A percentile compares a stretch with the other conserved stretches of the same genome.
phyloP scores from a whole-genome alignment of 768 basidiomycete species.

The Suillus ampliporus region DNA sequence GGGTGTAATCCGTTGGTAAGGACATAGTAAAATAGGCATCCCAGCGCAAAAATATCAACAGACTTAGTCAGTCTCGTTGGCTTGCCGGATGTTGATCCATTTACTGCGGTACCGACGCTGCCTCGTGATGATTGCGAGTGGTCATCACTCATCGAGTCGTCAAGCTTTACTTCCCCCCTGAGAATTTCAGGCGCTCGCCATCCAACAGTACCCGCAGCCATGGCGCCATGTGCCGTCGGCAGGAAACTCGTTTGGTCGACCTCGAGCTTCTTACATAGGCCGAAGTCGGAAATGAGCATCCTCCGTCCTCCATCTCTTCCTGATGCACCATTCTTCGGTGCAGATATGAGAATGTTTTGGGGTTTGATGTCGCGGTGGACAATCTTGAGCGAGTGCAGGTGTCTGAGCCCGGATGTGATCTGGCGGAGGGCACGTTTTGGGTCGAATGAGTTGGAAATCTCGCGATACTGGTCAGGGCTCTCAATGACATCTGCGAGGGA shows the following conservation, averaged over 20 bases:
- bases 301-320: constrained; percentile 56
- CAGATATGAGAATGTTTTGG: constrained; percentile 92
- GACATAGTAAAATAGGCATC: constrained; percentile 94
- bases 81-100: constrained; percentile 45
- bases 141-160: constrained; percentile 71
- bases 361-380: constrained; percentile 99
- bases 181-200: constrained; percentile 98
- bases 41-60: constrained; percentile 95
- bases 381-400: constrained; percentile 92
- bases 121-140: constrained; percentile 70
- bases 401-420: constrained; percentile 85
- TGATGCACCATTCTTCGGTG: constrained; percentile 57
- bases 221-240: constrained; percentile 87
- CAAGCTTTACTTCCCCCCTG: constrained; percentile 90
- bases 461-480: constrained; percentile 75
- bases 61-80: constrained; percentile 86
- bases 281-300: constrained; percentile 97
- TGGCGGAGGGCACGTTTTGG: constrained; percentile 88
- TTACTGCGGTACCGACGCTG: constrained; percentile 57
- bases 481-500: constrained; percentile 90
- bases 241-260: constrained; percentile 96
- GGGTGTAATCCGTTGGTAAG: constrained; percentile 92
- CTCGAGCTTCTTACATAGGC: constrained; percentile 94
- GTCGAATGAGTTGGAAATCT: constrained; percentile 79
- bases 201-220: constrained; percentile 92